Percentiles rank a stretch among this genome's conserved stretches.
Conservation (phyloP, 495 filamentous ascomycete genomes). For the Penicillium simplicissimum region DNA sequence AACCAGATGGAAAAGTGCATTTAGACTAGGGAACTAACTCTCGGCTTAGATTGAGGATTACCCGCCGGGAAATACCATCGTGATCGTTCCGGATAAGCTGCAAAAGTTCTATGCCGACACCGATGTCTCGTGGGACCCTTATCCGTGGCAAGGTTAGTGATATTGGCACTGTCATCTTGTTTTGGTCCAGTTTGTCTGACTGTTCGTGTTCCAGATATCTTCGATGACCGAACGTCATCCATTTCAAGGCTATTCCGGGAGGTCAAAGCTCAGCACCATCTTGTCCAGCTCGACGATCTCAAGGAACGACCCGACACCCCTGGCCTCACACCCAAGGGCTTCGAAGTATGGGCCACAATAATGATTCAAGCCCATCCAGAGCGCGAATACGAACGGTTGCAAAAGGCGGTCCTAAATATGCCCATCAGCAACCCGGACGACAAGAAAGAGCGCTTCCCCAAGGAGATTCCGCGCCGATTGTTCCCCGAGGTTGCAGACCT, state of each 20-base stretch:
- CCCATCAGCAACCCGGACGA: slow-evolving; percentile 75
- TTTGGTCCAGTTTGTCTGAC: not conserved
- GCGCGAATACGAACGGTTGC: slow-evolving; percentile 71
- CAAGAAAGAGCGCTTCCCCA: slow-evolving; percentile 73
- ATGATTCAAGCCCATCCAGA: slow-evolving; percentile 78
- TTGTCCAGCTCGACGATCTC: slow-evolving; percentile 61
- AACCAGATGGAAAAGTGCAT: not conserved
- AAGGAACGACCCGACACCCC: slow-evolving; percentile 67
- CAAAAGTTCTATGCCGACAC: slow-evolving; percentile 72
- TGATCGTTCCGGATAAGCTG: slow-evolving; percentile 83
- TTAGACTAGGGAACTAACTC: not conserved
- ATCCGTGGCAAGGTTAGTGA: slow-evolving; percentile 62
- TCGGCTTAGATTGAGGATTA: slow-evolving; percentile 66
- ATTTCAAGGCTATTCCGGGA: slow-evolving; percentile 75
- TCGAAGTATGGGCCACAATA: slow-evolving; percentile 72
- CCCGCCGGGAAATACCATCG: slow-evolving; percentile 68
- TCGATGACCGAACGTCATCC: slow-evolving; percentile 54
- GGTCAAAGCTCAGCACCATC: slow-evolving; percentile 76
- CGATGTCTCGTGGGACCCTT: slow-evolving; percentile 60
- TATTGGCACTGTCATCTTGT: not conserved
- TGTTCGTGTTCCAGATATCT: slow-evolving; percentile 40
- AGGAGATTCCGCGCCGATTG: slow-evolving; percentile 71
- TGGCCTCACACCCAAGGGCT: slow-evolving; percentile 76
- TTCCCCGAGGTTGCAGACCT: slow-evolving; percentile 57
- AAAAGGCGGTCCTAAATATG: slow-evolving; percentile 70